phyloP scores from a whole-genome alignment of 2,329 filamentous ascomycete species.

The Sclerotiophoma versabilis region DNA sequence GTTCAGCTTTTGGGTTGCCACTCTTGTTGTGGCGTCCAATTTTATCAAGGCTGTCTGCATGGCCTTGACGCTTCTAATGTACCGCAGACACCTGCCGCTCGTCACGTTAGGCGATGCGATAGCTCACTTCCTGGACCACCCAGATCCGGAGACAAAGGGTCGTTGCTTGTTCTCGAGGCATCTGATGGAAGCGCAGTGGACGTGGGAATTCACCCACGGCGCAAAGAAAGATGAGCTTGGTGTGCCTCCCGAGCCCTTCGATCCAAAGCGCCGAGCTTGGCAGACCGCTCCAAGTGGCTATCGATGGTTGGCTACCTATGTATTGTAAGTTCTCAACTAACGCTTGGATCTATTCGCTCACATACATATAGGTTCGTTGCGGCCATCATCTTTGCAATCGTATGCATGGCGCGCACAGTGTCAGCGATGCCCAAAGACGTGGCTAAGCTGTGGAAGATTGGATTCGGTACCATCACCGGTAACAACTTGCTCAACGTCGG shows the following conservation, averaged over 20 bases:
- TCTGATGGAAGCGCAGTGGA: conserved; percentile 3
- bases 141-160: conserved; percentile 3
- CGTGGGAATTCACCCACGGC: not conserved
- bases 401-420: conserved; percentile 1
- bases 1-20: not conserved
- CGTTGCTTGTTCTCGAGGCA: conserved; percentile 3
- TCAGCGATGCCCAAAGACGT: conserved; percentile 10
- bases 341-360: not conserved
- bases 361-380: not conserved
- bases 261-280: not conserved
- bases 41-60: conserved; percentile 7
- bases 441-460: conserved; percentile 15
- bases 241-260: not conserved
- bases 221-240: conserved; percentile 4
- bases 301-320: conserved; percentile 2
- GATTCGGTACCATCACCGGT: conserved; percentile 19
- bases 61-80: not conserved
- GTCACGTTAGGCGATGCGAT: conserved; percentile 6
- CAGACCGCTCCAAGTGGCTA: conserved; percentile 1
- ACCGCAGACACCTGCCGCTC: not conserved
- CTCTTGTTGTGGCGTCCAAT: not conserved
- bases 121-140: conserved; percentile 4
- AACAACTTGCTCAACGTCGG: conserved; percentile 18
- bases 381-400: conserved; percentile 2
- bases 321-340: not conserved